Conservation (phyloP, 139 green algal genomes). For the Asterochloris erici region DNA sequence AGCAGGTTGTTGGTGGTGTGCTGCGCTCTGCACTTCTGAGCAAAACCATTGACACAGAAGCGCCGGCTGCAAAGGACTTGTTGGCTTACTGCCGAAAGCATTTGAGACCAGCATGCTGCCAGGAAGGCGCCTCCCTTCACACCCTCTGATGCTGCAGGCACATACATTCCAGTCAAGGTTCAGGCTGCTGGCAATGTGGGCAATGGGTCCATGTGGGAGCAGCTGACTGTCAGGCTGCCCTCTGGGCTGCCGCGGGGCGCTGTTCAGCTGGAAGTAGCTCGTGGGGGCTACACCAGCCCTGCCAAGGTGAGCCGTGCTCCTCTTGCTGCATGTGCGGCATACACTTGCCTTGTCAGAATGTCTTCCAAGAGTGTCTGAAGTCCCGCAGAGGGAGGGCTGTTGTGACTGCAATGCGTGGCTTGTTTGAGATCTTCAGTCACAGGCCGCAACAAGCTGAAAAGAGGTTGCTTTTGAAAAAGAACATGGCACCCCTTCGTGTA, state of each 20-base stretch:
- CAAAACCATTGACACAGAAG: too few species aligned
- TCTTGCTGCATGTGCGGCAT: neutral
- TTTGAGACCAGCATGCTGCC: too few species aligned
- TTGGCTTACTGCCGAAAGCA: too few species aligned
- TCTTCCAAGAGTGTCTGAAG: too few species aligned
- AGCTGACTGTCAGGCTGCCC: constrained; percentile 23
- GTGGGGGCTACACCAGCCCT: constrained; percentile 30
- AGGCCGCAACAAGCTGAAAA: neutral
- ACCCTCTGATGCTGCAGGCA: constrained; percentile 14
- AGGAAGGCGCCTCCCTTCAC: too few species aligned
- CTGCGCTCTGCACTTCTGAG: too few species aligned
- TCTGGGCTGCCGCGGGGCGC: constrained; percentile 8
- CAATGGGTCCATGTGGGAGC: constrained; percentile 12
- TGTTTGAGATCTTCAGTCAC: neutral
- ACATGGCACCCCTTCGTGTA: neutral
- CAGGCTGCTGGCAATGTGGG: neutral
- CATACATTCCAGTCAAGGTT: constrained; percentile 23
- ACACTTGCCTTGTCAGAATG: neutral
- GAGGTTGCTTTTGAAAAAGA: neutral
- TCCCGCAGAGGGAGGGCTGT: neutral
- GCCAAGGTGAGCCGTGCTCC: constrained; percentile 6
- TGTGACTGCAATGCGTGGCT: neutral
- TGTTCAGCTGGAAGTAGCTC: constrained; percentile 41
- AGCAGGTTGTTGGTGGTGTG: too few species aligned
- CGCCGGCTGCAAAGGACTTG: too few species aligned